Conservation (phyloP, 2,329 filamentous ascomycete species). For the Fusarium lateritium region DNA sequence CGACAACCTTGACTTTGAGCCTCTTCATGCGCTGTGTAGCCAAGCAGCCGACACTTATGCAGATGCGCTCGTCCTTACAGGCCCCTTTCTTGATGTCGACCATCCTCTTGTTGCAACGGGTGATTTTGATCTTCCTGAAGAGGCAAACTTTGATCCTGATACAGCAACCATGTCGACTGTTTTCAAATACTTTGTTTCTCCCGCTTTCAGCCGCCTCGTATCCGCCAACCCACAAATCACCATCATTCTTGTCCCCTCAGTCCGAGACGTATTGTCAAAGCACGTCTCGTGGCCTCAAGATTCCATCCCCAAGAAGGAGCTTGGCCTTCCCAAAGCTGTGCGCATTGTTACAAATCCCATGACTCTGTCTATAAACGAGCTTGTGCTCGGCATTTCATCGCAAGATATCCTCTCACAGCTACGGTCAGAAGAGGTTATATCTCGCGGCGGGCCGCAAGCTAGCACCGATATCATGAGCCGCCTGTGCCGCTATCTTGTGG, state of each 20-base stretch:
- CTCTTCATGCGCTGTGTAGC: slow-evolving; percentile 84
- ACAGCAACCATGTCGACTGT: slow-evolving; percentile 84
- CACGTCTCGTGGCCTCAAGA: slow-evolving; percentile 88
- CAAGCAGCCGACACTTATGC: slow-evolving; percentile 81
- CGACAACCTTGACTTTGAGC: slow-evolving; percentile 91
- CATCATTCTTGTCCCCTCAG: slow-evolving; percentile 86
- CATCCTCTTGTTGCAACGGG: slow-evolving; percentile 88
- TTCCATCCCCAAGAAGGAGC: slow-evolving; percentile 75
- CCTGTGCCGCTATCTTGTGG: slow-evolving; percentile 83
- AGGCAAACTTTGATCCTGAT: slow-evolving; percentile 79
- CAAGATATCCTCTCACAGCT: slow-evolving; percentile 90
- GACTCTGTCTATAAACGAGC: slow-evolving; percentile 89
- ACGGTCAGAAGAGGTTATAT: slow-evolving; percentile 75
- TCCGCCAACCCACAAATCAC: slow-evolving; percentile 81
- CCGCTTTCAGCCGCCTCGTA: slow-evolving; percentile 78
- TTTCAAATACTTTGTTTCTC: slow-evolving; percentile 85
- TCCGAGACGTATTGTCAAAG: slow-evolving; percentile 84
- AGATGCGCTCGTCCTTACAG: slow-evolving; percentile 84
- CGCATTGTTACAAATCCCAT: slow-evolving; percentile 91
- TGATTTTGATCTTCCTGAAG: slow-evolving; percentile 82
- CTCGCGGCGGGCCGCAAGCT: slow-evolving; percentile 42
- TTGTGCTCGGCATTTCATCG: slow-evolving; percentile 83
- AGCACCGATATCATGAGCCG: slow-evolving; percentile 74
- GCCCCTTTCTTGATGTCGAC: slow-evolving; percentile 92
- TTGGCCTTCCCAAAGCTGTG: slow-evolving; percentile 83